Evolutionary conservation across 352 stramenopile species (phyloP), one percentile per base, ranked within the genome.

Genomic region (Peronosclerospora sorghi): DNA sequence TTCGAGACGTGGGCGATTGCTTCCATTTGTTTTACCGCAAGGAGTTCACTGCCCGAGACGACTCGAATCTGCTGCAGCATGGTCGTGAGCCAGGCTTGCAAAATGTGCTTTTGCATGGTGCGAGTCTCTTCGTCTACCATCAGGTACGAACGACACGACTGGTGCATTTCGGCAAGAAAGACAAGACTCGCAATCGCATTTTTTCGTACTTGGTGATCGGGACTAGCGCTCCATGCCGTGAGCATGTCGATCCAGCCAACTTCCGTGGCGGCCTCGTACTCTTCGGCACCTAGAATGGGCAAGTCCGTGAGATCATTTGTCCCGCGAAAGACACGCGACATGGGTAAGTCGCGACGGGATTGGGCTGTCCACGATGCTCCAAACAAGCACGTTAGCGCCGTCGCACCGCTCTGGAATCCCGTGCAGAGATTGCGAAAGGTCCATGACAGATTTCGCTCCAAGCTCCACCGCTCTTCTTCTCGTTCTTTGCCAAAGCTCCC

Each of bases 171-270:
- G 4, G 73, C 56, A 1, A 92, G 54, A 29, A 74, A 71, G 1
- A 82, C 53, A n/a, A 92, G 56, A 40, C 55, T 85, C 2, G 78
- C 48, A 39, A 89, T 77, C 8, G 70, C 75, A 37, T 86, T 83
- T 17, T 61, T 34, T 4, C 80, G 66, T 13, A 89, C 68, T 32
- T 73, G 53, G 4, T 58, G 58, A 15, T 80, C 51, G 15, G 61
- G 35, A 26, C 66, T 87, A n/a, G 61, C 57, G 9, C 63, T 77
- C 80, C 80, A 92, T 24, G 66, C 42, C 1, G 76, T 88, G 20
- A 89, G 39, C 19, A 92, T 86, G 37, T 92, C 80, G 19, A 84
- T 65, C 80, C 80, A 92, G 0, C 80, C 80, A 34, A 85, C 73
- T 45, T 89, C 66, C 8, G 69, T 86, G 29, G 44, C 78, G 15